These are phyloP conservation scores for Pycnococcus provasolii DNA, from an alignment of 139 green algal genomes.

Conservation along the genomic window DNA sequence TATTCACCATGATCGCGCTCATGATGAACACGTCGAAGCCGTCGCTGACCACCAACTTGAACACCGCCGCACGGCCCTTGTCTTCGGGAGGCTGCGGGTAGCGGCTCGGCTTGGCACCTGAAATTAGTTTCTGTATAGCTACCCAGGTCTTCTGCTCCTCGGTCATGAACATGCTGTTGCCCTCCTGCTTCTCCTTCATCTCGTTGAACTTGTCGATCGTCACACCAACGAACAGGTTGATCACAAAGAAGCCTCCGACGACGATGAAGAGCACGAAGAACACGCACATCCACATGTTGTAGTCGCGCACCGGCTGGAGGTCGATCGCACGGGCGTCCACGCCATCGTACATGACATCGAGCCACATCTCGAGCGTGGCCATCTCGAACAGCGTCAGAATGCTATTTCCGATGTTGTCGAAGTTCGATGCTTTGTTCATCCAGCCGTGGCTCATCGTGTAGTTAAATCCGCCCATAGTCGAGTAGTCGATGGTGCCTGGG, in stretches of 20 bases:
- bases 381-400: conserved; percentile 31
- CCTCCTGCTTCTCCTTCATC: conserved; percentile 43
- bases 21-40: conserved; percentile 47
- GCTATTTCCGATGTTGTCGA: conserved; percentile 28
- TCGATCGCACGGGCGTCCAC: conserved; percentile 40
- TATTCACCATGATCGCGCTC: conserved; percentile 40
- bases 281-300: conserved; percentile 21
- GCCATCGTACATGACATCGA: conserved; percentile 23
- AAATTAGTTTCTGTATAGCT: conserved; percentile 39
- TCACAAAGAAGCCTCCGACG: conserved; percentile 30
- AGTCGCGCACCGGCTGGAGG: conserved; percentile 40
- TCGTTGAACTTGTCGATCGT: conserved; percentile 52
- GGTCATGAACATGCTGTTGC: conserved; percentile 40
- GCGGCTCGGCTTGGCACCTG: conserved; percentile 9
- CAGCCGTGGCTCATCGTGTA: conserved; percentile 30
- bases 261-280: conserved; percentile 48
- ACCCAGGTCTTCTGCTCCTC: conserved; percentile 48
- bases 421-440: conserved; percentile 20
- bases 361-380: conserved; percentile 28
- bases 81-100: conserved; percentile 4
- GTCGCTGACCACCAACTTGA: conserved; percentile 32
- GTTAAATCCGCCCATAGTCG: conserved; percentile 4
- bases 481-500: conserved; percentile 10
- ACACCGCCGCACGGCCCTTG: conserved; percentile 20
- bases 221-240: conserved; percentile 35